Base-by-base conservation (phyloP, 2,329 filamentous ascomycete genomes). In the Leptographium wingfieldii region DNA sequence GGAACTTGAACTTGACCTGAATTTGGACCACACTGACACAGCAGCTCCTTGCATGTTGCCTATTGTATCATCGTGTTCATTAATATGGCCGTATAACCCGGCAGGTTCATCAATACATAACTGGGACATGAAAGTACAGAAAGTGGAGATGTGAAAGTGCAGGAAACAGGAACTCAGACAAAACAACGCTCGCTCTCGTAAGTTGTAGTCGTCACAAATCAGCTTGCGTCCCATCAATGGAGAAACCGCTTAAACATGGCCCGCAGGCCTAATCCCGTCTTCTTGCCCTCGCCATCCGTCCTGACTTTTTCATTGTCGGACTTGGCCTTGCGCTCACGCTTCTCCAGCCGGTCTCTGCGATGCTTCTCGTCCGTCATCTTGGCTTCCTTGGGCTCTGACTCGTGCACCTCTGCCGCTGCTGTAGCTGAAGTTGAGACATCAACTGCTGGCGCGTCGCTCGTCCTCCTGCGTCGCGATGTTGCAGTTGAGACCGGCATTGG, bases 281-380 rank as follows among this genome's bases (percentile, higher is more conserved):
- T 62, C 38, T 48, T 48, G 4, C n/a, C n/a, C 16, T 55, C 53
- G 3, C 40, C 53, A 9, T 9, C 53, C 22, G 53, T 40, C 53
- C 12, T 40, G n/a, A n/a, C 53, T 33, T 40, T 40, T 16, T 55
- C 53, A 3, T 35, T 35, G 33, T 35, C 33, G 33, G 33, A 9
- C 33, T 35, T 35, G 38, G 40, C 38, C 43, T 10, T 57, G 27
- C 19, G 16, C 14, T 57, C 55, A 3, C 64, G 62, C 63, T 59
- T 62, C 59, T 64, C 64, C 51, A 58, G 62, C 19, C 65, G 63
- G 16, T 64, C 64, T 29, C 55, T 58, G 51, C 66, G 66, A 60
- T 66, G 66, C 48, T 58, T 61, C 55, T 63, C 64, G 31, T 65
- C 62, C 12, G 29, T 27, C 1, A 16, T 49, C 31, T 11, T 11